Conservation (phyloP, 768 basidiomycete species). For the Pulveroboletus sp. region DNA sequence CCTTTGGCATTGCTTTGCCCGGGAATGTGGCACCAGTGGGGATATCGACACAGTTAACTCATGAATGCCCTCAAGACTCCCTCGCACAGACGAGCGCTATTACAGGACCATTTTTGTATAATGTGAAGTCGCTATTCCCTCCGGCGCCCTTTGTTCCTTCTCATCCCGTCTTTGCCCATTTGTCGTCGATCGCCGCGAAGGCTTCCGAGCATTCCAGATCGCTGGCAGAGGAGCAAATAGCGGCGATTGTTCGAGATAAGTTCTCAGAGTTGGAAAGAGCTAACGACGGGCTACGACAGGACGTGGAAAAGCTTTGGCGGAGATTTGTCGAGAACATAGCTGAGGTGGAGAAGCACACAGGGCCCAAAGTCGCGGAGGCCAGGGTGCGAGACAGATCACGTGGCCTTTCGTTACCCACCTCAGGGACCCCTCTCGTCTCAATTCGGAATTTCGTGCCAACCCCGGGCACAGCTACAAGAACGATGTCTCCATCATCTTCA, state of each 20-base stretch:
- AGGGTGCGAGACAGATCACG: constrained; percentile 19
- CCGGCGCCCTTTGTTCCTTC: constrained; percentile 75
- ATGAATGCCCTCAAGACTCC: constrained; percentile 25
- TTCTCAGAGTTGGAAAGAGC: constrained; percentile 50
- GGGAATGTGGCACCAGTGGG: constrained; percentile 11
- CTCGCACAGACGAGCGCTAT: constrained; percentile 21
- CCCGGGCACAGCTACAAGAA: constrained; percentile 32
- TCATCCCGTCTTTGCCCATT: constrained; percentile 64
- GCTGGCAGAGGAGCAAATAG: constrained; percentile 55
- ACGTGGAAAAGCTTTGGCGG: constrained; percentile 63
- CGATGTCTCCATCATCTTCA: constrained; percentile 35
- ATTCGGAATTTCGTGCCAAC: constrained; percentile 57
- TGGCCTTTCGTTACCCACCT: constrained; percentile 16
- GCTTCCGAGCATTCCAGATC: constrained; percentile 52
- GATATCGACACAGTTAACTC: constrained; percentile 24
- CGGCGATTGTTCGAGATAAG: constrained; percentile 48
- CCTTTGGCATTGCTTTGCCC: constrained; percentile 46
- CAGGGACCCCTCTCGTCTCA: constrained; percentile 33
- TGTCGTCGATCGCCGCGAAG: constrained; percentile 52
- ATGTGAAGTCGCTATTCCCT: constrained; percentile 58
- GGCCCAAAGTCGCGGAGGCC: constrained; percentile 13
- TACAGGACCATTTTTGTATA: constrained; percentile 41
- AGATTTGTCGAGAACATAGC: constrained; percentile 47
- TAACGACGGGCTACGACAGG: constrained; percentile 49
- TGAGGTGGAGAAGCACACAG: constrained; percentile 39